These are phyloP conservation scores for Domatiomyces globalis DNA, from an alignment of 2,329 filamentous ascomycete species.

Conservation along the genomic window DNA sequence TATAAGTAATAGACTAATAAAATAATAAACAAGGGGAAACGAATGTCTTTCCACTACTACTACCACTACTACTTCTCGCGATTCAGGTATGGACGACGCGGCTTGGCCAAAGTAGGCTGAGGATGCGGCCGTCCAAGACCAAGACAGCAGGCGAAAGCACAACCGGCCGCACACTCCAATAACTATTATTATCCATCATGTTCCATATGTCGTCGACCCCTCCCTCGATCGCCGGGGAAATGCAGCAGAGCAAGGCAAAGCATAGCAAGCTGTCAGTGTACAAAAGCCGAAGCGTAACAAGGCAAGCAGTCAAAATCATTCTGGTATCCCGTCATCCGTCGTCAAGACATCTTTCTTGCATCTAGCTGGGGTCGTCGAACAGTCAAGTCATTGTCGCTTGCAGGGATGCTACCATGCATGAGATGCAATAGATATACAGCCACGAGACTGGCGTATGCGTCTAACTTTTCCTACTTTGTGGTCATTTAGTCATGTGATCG, in stretches of 20 bases:
- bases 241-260: not conserved
- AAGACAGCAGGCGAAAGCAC: not conserved
- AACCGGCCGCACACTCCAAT: not conserved
- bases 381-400: not conserved
- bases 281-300: not conserved
- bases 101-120: not conserved
- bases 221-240: not conserved
- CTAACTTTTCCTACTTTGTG: slow-evolving; percentile 16
- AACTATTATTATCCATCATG: not conserved
- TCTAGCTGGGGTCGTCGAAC: not conserved
- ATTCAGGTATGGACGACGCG: no score
- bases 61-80: no score
- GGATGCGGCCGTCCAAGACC: not conserved
- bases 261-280: not conserved
- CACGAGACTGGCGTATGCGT: slow-evolving; percentile 19
- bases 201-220: not conserved
- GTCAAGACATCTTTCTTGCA: not conserved
- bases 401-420: not conserved
- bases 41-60: not conserved
- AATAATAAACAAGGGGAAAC: not conserved
- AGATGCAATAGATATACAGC: slow-evolving; percentile 11
- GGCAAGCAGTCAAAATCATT: not conserved
- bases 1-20: no score
- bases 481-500: slow-evolving; percentile 18
- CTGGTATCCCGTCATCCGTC: not conserved